phyloP scores from a whole-genome alignment of 768 basidiomycete species.

The Myochromella boudieri region DNA sequence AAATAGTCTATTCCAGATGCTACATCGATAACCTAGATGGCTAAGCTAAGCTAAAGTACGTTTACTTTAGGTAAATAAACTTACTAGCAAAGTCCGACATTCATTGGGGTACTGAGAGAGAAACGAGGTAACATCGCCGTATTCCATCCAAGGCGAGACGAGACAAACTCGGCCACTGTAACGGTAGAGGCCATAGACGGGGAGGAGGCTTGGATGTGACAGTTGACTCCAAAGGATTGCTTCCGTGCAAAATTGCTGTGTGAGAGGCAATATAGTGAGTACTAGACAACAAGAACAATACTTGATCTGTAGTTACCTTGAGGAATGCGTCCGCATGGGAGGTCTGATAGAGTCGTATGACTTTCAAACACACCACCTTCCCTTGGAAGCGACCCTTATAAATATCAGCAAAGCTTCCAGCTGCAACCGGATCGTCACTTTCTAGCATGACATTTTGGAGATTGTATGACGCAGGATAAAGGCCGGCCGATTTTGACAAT shows the following conservation, averaged over 20 bases:
- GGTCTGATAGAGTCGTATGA: not conserved
- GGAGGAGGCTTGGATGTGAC: constrained; percentile 7
- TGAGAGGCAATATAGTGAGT: not conserved
- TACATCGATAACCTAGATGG: constrained; percentile 2
- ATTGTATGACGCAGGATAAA: constrained; percentile 4
- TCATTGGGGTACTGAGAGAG: not conserved
- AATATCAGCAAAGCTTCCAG: constrained; percentile 5
- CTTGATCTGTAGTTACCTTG: not conserved
- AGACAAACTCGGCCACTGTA: not conserved
- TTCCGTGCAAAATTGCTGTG: constrained; percentile 2
- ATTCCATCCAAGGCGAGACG: constrained; percentile 14
- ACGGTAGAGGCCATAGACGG: constrained; percentile 5
- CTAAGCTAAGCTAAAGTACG: not conserved
- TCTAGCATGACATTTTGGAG: not conserved
- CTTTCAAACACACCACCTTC: not conserved
- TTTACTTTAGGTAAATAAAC: not conserved
- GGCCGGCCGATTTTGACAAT: not conserved
- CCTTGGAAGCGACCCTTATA: constrained; percentile 1
- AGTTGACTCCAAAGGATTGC: constrained; percentile 8
- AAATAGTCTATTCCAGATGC: constrained; percentile 8
- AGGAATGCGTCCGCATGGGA: not conserved
- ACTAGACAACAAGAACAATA: not conserved
- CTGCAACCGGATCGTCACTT: not conserved
- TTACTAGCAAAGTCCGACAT: not conserved
- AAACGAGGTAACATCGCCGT: constrained; percentile 4